Conservation (phyloP, 495 filamentous ascomycete species). For the Aspergillus steynii region DNA sequence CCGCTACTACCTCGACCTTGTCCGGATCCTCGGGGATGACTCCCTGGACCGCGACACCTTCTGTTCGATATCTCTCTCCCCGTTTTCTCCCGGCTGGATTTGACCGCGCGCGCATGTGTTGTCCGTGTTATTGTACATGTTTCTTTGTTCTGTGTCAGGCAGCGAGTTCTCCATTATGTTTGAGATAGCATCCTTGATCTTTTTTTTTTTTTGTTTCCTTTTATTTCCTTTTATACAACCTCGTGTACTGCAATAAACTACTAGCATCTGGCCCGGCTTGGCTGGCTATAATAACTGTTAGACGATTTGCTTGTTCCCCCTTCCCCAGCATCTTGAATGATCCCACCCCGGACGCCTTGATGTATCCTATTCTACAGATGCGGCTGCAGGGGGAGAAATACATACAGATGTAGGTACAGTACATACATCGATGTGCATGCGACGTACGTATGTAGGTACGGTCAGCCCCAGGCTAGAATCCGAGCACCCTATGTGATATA, state of each 20-base stretch:
- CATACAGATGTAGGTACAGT: neutral
- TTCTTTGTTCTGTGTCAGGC: neutral
- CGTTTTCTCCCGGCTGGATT: neutral
- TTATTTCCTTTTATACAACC: neutral
- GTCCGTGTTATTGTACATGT: neutral
- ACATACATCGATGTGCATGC: neutral
- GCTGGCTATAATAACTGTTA: neutral
- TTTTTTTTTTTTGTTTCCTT: neutral
- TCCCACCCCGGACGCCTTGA: too few relatives aligned
- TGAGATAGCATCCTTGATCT: neutral
- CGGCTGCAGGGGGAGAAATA: too few relatives aligned
- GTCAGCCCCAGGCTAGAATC: too few relatives aligned
- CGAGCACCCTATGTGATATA: too few relatives aligned
- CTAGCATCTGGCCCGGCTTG: neutral
- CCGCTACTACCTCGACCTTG: neutral
- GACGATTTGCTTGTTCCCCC: neutral
- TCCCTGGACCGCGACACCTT: neutral
- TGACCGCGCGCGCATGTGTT: neutral
- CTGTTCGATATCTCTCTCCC: conserved; percentile 2
- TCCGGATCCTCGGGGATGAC: too few relatives aligned
- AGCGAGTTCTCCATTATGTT: neutral
- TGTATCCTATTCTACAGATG: too few relatives aligned
- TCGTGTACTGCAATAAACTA: neutral
- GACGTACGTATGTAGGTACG: too few relatives aligned
- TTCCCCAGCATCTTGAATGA: too few relatives aligned